These are phyloP conservation scores for Aspergillus taichungensis DNA, from an alignment of 495 filamentous ascomycete genomes.

Conservation along the genomic window DNA sequence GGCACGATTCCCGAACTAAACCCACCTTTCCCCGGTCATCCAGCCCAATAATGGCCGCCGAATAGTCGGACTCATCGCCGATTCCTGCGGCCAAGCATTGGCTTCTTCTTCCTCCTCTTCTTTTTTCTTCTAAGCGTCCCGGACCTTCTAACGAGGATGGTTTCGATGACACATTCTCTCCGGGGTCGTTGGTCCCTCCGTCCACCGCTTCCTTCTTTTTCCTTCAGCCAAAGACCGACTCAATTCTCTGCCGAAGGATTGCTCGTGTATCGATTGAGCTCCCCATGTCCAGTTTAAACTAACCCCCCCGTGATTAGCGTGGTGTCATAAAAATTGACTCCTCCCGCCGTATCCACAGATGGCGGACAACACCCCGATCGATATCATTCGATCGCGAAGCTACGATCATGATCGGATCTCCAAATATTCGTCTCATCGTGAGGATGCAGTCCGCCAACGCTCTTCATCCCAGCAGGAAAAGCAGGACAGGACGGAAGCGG, in stretches of 20 bases:
- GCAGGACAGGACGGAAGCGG: not conserved
- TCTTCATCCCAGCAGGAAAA: slow-evolving; percentile 5
- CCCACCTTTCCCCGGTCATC: not conserved
- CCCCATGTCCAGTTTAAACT: too few species aligned
- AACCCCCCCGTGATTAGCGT: not conserved
- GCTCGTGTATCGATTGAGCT: too few species aligned
- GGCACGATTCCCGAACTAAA: too few species aligned
- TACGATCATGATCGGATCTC: slow-evolving; percentile 11
- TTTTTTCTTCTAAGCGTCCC: too few species aligned
- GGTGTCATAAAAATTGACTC: not conserved
- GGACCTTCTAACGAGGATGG: too few species aligned
- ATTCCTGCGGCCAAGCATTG: not conserved
- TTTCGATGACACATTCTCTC: too few species aligned
- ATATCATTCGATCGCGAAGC: slow-evolving; percentile 26
- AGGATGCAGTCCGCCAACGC: slow-evolving; percentile 1
- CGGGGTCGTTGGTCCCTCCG: too few species aligned
- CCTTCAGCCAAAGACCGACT: too few species aligned
- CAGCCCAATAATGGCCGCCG: not conserved
- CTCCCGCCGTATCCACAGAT: slow-evolving; percentile 9
- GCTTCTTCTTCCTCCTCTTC: too few species aligned
- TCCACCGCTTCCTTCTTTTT: too few species aligned
- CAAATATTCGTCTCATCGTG: not conserved
- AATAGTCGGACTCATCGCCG: not conserved
- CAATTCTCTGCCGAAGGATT: too few species aligned
- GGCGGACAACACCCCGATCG: slow-evolving; percentile 29